Percentiles rank a stretch among this genome's conserved stretches.
These are phyloP conservation scores for Fusarium clavum DNA, from an alignment of 2,329 filamentous ascomycete genomes.

Conservation along the genomic window DNA sequence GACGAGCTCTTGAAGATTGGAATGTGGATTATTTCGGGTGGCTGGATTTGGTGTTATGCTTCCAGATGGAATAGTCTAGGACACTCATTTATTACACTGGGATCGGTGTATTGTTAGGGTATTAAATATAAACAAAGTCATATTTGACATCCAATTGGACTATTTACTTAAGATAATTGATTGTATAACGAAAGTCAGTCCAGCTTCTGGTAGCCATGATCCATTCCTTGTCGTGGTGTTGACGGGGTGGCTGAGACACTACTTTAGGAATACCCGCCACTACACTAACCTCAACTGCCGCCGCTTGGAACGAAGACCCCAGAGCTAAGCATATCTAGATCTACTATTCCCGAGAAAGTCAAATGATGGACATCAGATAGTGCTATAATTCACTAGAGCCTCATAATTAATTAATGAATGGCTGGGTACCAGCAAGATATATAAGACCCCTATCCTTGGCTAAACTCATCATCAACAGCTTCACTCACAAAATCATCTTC, in stretches of 20 bases:
- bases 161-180: not conserved
- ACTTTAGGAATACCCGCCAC: conserved; percentile 2
- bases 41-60: not conserved
- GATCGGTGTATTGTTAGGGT: not conserved
- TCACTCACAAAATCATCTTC: not conserved
- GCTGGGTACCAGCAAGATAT: conserved; percentile 9
- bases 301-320: conserved; percentile 15
- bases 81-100: not conserved
- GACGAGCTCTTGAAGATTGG: not conserved
- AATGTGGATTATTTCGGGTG: not conserved
- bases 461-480: not conserved
- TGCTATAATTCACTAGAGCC: not conserved
- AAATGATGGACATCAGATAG: not conserved
- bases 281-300: conserved; percentile 13
- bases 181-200: not conserved
- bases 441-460: conserved; percentile 9
- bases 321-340: not conserved
- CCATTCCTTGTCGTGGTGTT: not conserved
- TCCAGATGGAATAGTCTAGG: not conserved
- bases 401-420: not conserved
- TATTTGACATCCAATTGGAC: not conserved
- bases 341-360: not conserved
- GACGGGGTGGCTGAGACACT: conserved; percentile 24
- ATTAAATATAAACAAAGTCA: not conserved
- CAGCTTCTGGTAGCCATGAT: not conserved